phyloP scores from a whole-genome alignment of 306 rosid species.

The Ormosia emarginata region DNA sequence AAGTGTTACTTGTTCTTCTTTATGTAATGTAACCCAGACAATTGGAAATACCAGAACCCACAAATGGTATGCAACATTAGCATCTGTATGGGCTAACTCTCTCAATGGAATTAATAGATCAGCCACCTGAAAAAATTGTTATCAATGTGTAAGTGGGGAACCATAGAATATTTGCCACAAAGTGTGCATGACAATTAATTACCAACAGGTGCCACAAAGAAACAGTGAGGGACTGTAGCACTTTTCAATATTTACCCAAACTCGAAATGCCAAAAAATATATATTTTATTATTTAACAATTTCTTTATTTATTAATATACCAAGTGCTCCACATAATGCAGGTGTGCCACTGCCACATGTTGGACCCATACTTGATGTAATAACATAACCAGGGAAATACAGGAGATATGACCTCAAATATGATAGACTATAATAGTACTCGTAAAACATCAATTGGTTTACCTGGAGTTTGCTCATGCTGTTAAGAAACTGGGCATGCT shows the following conservation, averaged over 20 bases:
- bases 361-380: background rate
- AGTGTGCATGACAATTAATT: background rate
- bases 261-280: background rate
- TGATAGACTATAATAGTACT: background rate
- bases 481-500: conserved; percentile 85
- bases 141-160: background rate
- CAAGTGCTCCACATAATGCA: background rate
- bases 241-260: background rate
- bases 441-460: background rate
- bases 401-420: background rate
- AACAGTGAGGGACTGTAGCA: background rate
- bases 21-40: conserved; percentile 93
- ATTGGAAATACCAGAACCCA: conserved; percentile 99
- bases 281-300: background rate
- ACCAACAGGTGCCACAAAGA: conserved; percentile 8
- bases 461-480: conserved; percentile 96
- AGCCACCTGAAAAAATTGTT: conserved; percentile 57
- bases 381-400: background rate
- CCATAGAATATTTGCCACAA: background rate
- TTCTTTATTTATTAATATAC: background rate
- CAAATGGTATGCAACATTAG: conserved; percentile 97
- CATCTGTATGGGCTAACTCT: conserved; percentile 95
- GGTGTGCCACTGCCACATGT: background rate
- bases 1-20: conserved; percentile 90
- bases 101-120: conserved; percentile 88